Conservation (phyloP, 2,329 filamentous ascomycete species). For the Alternaria atra region DNA sequence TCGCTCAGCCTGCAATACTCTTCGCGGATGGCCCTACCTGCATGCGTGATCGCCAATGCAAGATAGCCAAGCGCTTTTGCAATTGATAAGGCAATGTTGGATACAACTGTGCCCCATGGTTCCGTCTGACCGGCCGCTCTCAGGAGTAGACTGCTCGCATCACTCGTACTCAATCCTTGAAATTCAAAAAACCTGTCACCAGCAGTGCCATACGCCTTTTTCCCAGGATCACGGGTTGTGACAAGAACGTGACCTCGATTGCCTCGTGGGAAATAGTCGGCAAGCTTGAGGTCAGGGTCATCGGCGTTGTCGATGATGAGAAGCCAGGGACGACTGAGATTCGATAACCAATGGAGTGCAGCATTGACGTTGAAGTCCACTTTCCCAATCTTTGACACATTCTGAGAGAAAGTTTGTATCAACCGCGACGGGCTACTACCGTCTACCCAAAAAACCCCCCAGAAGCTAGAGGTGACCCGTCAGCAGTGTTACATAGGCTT, state of each 20-base stretch:
- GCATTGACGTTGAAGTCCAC: slow-evolving; percentile 40
- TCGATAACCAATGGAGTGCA: slow-evolving; percentile 31
- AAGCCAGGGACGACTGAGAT: slow-evolving; percentile 32
- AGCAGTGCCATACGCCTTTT: slow-evolving; percentile 29
- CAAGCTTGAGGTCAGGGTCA: slow-evolving; percentile 27
- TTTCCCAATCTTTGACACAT: slow-evolving; percentile 34
- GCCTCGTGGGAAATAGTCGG: slow-evolving; percentile 34
- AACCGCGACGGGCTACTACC: slow-evolving; percentile 36
- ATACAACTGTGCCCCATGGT: neutral
- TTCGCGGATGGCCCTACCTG: slow-evolving; percentile 30
- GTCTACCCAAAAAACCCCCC: slow-evolving; percentile 52
- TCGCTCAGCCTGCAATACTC: slow-evolving; percentile 26
- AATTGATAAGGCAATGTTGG: slow-evolving; percentile 8
- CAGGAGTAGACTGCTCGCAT: slow-evolving; percentile 34
- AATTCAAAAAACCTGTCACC: slow-evolving; percentile 29
- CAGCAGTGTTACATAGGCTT: slow-evolving; percentile 7
- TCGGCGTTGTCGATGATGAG: slow-evolving; percentile 45
- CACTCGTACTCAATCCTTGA: slow-evolving; percentile 23
- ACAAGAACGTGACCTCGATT: slow-evolving; percentile 37
- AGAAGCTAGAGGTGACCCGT: slow-evolving; percentile 31
- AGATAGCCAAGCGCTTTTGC: slow-evolving; percentile 23
- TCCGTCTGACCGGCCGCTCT: slow-evolving; percentile 22
- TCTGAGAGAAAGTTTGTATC: slow-evolving; percentile 33
- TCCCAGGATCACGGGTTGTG: slow-evolving; percentile 38
- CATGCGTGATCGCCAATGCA: slow-evolving; percentile 34